These are phyloP conservation scores for Apiotrichum gamsii DNA, from an alignment of 1,284 basidiomycete species.

Conservation along the genomic window DNA sequence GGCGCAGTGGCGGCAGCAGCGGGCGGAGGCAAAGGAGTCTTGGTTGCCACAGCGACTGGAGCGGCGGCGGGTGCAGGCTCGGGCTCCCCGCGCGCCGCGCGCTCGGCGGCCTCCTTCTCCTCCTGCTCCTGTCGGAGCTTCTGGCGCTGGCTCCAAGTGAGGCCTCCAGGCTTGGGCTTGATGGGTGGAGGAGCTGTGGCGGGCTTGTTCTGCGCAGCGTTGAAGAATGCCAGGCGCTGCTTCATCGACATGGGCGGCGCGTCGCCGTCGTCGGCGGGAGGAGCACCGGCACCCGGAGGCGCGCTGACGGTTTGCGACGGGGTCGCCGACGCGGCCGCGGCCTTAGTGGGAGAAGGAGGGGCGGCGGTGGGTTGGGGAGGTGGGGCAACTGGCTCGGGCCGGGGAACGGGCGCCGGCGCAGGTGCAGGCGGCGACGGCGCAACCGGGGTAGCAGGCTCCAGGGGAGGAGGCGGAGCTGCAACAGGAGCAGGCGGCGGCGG, in stretches of 20 bases:
- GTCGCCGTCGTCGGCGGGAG: slow-evolving; percentile 18
- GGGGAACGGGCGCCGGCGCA: background rate
- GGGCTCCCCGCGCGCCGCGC: slow-evolving; percentile 11
- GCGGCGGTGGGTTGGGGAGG: slow-evolving; percentile 7
- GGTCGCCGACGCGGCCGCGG: slow-evolving; percentile 3
- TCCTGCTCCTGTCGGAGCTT: slow-evolving; percentile 45
- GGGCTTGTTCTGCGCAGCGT: slow-evolving; percentile 33
- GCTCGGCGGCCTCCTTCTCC: slow-evolving; percentile 34
- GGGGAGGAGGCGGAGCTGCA: background rate
- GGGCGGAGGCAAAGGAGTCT: slow-evolving; percentile 15
- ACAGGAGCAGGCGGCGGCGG: background rate
- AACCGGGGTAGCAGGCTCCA: background rate
- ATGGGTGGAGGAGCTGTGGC: slow-evolving; percentile 52
- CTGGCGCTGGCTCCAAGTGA: slow-evolving; percentile 49
- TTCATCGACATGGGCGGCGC: slow-evolving; percentile 40
- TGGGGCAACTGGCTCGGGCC: background rate
- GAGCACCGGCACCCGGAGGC: background rate
- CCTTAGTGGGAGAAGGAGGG: background rate
- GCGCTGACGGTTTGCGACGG: slow-evolving; percentile 6
- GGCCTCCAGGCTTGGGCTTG: slow-evolving; percentile 61
- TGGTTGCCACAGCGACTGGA: slow-evolving; percentile 4
- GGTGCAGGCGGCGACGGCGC: background rate
- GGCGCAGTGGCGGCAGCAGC: slow-evolving; percentile 3
- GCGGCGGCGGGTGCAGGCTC: background rate
- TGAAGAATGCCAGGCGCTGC: slow-evolving; percentile 48